Evolutionary conservation across 169 alveolate species (phyloP), one percentile per base, ranked within the genome.

Genomic region (Cryptosporidium ryanae): DNA sequence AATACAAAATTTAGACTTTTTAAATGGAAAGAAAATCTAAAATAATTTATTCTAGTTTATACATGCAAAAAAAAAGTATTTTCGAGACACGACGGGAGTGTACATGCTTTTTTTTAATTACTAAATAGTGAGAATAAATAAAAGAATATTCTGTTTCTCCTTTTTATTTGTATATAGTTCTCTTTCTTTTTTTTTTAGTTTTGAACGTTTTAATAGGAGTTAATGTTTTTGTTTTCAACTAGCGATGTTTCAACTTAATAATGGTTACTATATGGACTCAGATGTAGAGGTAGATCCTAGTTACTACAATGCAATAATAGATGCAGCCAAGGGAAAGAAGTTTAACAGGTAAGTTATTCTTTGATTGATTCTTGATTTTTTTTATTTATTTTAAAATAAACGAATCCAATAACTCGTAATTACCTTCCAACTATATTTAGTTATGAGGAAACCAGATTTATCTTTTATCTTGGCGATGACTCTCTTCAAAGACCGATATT

Each of bases 201-300:
- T 38, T 38, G 46, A 38, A 38, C 8, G 8, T 38, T 38, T 38
- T 38, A 38, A 38, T 38, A 38, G 46, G 46, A 38, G 46, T 38
- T 38, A 0, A 38, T 38, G 46, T 38, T 38, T 10, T 10, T 10
- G 8, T 38, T 38, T 38, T 38, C 46, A 38, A 38, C 8, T 6
- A 38, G 46, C 18, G 13, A 76, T 76, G 87, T 55, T 61, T 59
- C 87, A 59, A 61, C 61, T 67, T 32, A 68, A 52, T 23, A 25
- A 67, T 23, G 76, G 64, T 13, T 61, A 59, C 25, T 76, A 76
- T 44, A 76, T 76, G 87, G 87, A 76, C 10, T 76, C 87, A 1
- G 87, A 76, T 76, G 87, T 71, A 55, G 87, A 76, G 43, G 71
- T 61, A n/a, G 87, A 76, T 76, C 87, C 87, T 6, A 76, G 76